Evolutionary conservation across 2,329 filamentous ascomycete genomes (phyloP).

Genomic region (Davidsoniella eucalypti): DNA sequence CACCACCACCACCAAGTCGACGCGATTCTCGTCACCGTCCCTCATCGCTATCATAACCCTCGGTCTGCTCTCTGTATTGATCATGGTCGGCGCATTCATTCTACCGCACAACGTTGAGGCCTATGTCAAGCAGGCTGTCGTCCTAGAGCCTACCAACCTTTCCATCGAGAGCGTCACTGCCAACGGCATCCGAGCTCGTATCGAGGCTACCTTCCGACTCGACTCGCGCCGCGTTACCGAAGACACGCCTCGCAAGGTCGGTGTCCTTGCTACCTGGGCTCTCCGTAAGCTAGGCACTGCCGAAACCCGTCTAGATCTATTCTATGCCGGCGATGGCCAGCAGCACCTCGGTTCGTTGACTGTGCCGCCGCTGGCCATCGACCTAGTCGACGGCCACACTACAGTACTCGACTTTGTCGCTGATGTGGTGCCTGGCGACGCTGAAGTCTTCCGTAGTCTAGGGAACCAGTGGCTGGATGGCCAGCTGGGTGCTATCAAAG

Average conservation of each 20-base stretch:
- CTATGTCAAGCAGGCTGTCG: slow-evolving; percentile 69
- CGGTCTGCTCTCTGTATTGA: slow-evolving; percentile 43
- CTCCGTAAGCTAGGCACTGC: slow-evolving; percentile 60
- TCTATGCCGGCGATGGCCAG: slow-evolving; percentile 63
- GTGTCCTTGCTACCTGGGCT: slow-evolving; percentile 64
- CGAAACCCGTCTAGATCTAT: slow-evolving; percentile 56
- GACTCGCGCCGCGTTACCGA: slow-evolving; percentile 62
- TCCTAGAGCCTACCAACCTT: slow-evolving; percentile 68
- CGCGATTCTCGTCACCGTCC: slow-evolving; percentile 43
- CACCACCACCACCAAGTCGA: slow-evolving; percentile 18
- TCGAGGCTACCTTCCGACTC: slow-evolving; percentile 68
- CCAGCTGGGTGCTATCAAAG: slow-evolving; percentile 49
- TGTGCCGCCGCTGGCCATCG: slow-evolving; percentile 59
- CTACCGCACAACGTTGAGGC: slow-evolving; percentile 64
- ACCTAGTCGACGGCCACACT: slow-evolving; percentile 59
- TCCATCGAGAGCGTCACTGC: slow-evolving; percentile 73
- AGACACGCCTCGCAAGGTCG: slow-evolving; percentile 55
- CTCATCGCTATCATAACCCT: slow-evolving; percentile 55
- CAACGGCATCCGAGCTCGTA: slow-evolving; percentile 58
- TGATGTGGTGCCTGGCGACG: slow-evolving; percentile 58
- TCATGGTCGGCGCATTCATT: slow-evolving; percentile 67
- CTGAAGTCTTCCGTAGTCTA: slow-evolving; percentile 60
- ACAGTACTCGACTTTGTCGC: slow-evolving; percentile 67
- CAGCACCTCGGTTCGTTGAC: slow-evolving; percentile 60
- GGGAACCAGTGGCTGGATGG: slow-evolving; percentile 83